Evolutionary conservation across 2,329 filamentous ascomycete genomes (phyloP), one percentile per base, ranked within the genome.

Genomic region (Coniochaeta sp.): DNA sequence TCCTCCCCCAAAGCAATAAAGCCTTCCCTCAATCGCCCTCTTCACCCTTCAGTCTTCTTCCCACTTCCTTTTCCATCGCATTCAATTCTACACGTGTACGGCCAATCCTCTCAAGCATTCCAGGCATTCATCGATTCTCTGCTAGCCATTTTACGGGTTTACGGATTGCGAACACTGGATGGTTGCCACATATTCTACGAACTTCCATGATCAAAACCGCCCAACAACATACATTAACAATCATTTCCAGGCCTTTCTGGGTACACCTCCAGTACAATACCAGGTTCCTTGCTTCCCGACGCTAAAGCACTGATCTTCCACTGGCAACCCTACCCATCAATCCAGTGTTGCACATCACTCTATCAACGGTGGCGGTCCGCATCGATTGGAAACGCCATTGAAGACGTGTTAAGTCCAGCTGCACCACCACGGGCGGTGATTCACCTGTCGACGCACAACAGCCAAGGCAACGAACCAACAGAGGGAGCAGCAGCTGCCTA

Each of bases 31-130:
- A 30, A 30, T 6, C 8, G 2, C 42, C 4, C 45, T 18, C 14
- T n/a, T 47, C 26, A 20, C 45, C 26, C 6, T 9, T 22, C 51
- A n/a, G n/a, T 48, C 46, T 24, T 54, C 50, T 51, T 49, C 51
- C 38, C 27, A 35, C 50, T 54, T 47, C 55, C 48, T 48, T 38
- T 26, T 49, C 35, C 32, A 48, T 49, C 48, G 50, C 38, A n/a
- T 50, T 28, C 33, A 32, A 16, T 16, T 22, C 24, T 20, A 31
- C 49, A 30, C 45, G 42, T 50, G 26, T n/a, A n/a, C n/a, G n/a
- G n/a, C n/a, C n/a, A n/a, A n/a, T n/a, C n/a, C n/a, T 6, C 6
- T 20, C 13, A n/a, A 6, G 22, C 47, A 33, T 28, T 30, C 48
- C 40, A 24, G 40, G 38, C 50, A 28, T 3, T 48, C 50, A 48